These are phyloP conservation scores for Eimeria necatrix DNA, from an alignment of 169 alveolate species.

Conservation along the genomic window DNA sequence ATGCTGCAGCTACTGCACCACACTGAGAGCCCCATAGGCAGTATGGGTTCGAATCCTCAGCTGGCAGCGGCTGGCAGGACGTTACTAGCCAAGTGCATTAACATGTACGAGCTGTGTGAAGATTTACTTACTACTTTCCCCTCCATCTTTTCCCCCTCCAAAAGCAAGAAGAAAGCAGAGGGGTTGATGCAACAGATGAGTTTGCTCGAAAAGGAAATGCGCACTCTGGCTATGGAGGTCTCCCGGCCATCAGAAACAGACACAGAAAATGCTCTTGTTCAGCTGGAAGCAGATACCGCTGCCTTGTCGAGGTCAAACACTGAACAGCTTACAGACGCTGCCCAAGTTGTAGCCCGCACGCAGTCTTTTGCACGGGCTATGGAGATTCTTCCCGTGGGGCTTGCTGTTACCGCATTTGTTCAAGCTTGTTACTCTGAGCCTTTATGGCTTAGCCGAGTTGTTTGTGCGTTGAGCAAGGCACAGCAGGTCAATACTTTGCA, in stretches of 20 bases:
- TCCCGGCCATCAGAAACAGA: slow-evolving; percentile 44
- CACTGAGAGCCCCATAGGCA: neutral
- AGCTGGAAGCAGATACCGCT: neutral
- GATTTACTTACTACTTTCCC: slow-evolving; percentile 41
- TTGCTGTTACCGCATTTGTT: slow-evolving; percentile 47
- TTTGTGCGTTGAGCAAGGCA: slow-evolving; percentile 66
- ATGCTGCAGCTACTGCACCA: slow-evolving; percentile 3
- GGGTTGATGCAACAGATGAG: slow-evolving; percentile 52
- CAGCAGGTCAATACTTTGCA: slow-evolving; percentile 63
- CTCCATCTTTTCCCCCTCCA: slow-evolving; percentile 8
- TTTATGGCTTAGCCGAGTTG: slow-evolving; percentile 51
- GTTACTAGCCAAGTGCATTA: slow-evolving; percentile 27
- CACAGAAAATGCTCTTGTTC: slow-evolving; percentile 50
- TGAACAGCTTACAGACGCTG: neutral
- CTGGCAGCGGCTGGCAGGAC: slow-evolving; percentile 24
- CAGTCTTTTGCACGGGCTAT: slow-evolving; percentile 27
- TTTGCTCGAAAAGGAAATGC: slow-evolving; percentile 29
- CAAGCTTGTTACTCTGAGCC: slow-evolving; percentile 76
- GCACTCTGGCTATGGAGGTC: slow-evolving; percentile 36
- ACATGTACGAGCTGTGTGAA: slow-evolving; percentile 71
- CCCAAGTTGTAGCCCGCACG: slow-evolving; percentile 1
- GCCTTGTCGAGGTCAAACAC: neutral
- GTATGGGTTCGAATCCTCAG: neutral
- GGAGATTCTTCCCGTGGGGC: slow-evolving; percentile 66
- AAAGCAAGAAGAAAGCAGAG: slow-evolving; percentile 34